A percentile compares a stretch with the other conserved stretches of the same genome.
Evolutionary conservation across 257 asterid genomes (phyloP).

Genomic region (Marsdenia floribunda): DNA sequence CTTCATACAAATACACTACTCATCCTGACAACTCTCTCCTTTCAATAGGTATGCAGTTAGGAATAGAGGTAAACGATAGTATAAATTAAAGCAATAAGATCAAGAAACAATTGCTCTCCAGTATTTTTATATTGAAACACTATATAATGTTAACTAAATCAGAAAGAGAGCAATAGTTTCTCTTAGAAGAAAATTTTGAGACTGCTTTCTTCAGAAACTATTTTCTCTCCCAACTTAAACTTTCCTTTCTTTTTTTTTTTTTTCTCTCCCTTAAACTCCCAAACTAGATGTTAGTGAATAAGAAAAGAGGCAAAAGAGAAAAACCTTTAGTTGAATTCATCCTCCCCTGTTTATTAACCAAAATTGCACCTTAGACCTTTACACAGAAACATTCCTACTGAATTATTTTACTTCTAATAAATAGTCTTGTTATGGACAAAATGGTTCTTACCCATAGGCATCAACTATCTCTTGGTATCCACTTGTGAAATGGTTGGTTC

Average conservation of each 20-base stretch:
- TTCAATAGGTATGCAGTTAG: not conserved
- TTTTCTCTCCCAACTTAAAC: too few relatives aligned
- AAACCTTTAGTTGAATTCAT: not conserved
- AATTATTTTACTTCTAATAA: not conserved
- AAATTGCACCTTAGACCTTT: not conserved
- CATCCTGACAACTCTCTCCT: not conserved
- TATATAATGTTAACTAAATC: not conserved
- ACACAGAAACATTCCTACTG: not conserved
- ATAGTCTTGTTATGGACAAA: not conserved
- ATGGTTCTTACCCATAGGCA: constrained; percentile 85
- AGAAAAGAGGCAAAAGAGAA: not conserved
- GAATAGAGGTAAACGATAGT: not conserved
- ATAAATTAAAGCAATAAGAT: not conserved
- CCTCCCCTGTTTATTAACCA: not conserved
- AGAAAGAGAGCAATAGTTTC: not conserved
- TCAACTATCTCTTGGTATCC: constrained; percentile 97
- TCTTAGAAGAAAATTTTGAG: not conserved
- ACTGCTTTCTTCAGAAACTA: too few relatives aligned
- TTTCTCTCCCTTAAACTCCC: too few relatives aligned
- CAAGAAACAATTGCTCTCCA: not conserved
- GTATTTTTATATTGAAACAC: not conserved
- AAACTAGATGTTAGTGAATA: too few relatives aligned
- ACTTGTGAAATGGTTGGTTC: constrained; percentile 69
- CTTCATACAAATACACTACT: constrained; percentile 12
- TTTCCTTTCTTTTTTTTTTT: too few relatives aligned